phyloP scores from a whole-genome alignment of 2,329 filamentous ascomycete genomes.

The Didymosphaeria variabile region DNA sequence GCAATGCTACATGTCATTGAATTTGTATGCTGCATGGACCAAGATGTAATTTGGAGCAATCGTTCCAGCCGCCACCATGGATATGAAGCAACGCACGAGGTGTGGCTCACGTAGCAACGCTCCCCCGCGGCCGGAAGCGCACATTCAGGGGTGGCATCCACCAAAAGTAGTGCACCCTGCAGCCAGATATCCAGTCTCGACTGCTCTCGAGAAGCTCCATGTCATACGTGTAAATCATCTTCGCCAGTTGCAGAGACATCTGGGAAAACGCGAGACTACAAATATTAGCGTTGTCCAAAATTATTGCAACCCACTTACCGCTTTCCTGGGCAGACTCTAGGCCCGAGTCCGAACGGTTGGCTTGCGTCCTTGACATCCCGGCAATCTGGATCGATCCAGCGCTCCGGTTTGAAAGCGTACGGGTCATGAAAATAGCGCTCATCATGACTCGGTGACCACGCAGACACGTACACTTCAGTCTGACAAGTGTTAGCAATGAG shows the following conservation, averaged over 20 bases:
- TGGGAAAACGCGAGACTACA: constrained; percentile 34
- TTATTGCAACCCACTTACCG: neutral
- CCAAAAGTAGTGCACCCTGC: constrained; percentile 15
- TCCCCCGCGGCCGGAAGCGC: constrained; percentile 7
- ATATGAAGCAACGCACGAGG: neutral
- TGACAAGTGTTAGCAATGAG: neutral
- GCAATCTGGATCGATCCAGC: constrained; percentile 30
- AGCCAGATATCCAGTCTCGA: constrained; percentile 10
- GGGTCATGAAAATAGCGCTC: constrained; percentile 37
- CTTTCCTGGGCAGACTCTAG: constrained; percentile 31
- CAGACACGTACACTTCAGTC: constrained; percentile 10
- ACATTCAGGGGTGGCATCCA: constrained; percentile 11
- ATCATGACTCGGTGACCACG: constrained; percentile 38
- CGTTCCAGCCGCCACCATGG: neutral
- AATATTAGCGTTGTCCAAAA: neutral
- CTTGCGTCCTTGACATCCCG: constrained; percentile 24
- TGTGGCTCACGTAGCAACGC: neutral
- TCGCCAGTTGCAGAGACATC: constrained; percentile 46
- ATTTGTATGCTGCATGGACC: neutral
- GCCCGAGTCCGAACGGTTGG: constrained; percentile 29
- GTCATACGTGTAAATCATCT: constrained; percentile 51
- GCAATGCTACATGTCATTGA: neutral
- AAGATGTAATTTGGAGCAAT: neutral
- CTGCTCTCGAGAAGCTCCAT: constrained; percentile 35
- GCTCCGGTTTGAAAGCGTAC: constrained; percentile 35